These are phyloP conservation scores for Silene uniflora DNA, from an alignment of 148 eudicot species.

Conservation along the genomic window DNA sequence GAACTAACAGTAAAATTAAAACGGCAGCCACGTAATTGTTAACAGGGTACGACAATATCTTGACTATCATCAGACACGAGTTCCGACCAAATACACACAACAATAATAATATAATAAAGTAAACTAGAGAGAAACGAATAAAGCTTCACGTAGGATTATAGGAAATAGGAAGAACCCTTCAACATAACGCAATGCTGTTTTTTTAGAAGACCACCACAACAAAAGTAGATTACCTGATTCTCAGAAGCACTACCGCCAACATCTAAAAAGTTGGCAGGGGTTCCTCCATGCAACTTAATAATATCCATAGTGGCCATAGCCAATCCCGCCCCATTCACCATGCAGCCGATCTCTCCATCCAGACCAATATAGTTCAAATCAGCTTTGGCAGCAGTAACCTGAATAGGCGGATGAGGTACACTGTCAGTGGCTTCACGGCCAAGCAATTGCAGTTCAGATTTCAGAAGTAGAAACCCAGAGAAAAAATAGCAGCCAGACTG, in stretches of 20 bases:
- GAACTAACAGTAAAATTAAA: neutral
- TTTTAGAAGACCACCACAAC: neutral
- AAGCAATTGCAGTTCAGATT: neutral
- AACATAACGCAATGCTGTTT: neutral
- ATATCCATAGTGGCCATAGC: slow-evolving; percentile 99
- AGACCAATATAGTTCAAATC: slow-evolving; percentile 93
- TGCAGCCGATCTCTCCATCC: slow-evolving; percentile 99
- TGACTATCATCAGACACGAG: neutral
- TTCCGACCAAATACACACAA: neutral
- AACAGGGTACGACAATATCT: neutral
- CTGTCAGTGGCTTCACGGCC: neutral
- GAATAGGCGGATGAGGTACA: slow-evolving; percentile 10
- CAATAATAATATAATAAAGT: neutral
- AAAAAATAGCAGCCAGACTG: neutral
- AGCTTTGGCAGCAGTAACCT: slow-evolving; percentile 95
- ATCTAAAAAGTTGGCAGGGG: slow-evolving; percentile 97
- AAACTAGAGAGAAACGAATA: neutral
- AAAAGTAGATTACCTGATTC: slow-evolving; percentile 50
- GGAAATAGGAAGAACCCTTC: neutral
- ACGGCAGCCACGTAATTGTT: neutral
- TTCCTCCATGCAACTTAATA: slow-evolving; percentile 91
- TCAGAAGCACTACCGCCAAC: slow-evolving; percentile 99
- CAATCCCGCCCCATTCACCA: slow-evolving; percentile 98
- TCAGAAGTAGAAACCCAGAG: neutral
- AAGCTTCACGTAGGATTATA: neutral